Evolutionary conservation across 768 basidiomycete species (phyloP).

Genomic region (Xerocomellus intermedius): DNA sequence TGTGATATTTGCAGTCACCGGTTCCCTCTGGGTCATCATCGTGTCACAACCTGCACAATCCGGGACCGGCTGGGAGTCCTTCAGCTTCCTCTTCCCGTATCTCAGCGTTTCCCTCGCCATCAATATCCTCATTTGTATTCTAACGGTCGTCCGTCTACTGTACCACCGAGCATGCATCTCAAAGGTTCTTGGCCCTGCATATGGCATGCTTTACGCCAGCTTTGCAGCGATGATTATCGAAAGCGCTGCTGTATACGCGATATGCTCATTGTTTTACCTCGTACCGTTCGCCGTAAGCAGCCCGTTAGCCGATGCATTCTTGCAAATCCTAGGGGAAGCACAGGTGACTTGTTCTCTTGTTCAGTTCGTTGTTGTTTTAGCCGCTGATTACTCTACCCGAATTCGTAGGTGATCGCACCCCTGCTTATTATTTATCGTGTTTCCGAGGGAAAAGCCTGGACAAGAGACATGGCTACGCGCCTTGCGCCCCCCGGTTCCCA

Average conservation of each 20-base stretch:
- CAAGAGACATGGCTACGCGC: conserved; percentile 17
- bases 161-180: conserved; percentile 28
- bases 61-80: conserved; percentile 29
- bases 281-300: conserved; percentile 25
- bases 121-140: conserved; percentile 31
- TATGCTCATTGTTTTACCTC: conserved; percentile 33
- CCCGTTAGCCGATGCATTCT: conserved; percentile 27
- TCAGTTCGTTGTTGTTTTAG: not conserved
- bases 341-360: conserved; percentile 18
- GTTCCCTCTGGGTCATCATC: conserved; percentile 29
- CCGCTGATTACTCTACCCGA: not conserved
- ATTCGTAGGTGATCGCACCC: conserved; percentile 42
- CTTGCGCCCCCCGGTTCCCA: not conserved
- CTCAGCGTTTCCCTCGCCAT: conserved; percentile 33
- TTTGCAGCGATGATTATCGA: conserved; percentile 36
- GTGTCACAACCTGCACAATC: conserved; percentile 25
- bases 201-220: conserved; percentile 30
- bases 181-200: conserved; percentile 25
- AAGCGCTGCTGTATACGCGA: conserved; percentile 35
- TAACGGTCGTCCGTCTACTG: conserved; percentile 33
- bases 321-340: conserved; percentile 31
- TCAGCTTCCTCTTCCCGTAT: conserved; percentile 33
- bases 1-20: conserved; percentile 19
- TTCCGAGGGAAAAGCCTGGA: conserved; percentile 46
- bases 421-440: conserved; percentile 50